phyloP scores from a whole-genome alignment of 257 asterid genomes.

The Capsicum chinense region DNA sequence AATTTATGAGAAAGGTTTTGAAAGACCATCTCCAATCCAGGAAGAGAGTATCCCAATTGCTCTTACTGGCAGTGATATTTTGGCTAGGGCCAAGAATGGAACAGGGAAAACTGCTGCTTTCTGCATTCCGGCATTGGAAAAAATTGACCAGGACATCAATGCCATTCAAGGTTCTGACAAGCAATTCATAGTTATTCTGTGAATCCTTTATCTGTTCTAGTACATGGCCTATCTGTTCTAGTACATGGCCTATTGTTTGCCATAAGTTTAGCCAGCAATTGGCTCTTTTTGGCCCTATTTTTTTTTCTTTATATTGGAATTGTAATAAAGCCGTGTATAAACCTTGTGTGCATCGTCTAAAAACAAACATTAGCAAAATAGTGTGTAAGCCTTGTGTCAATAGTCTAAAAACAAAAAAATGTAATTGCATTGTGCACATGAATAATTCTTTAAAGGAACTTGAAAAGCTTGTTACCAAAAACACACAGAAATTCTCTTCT shows the following conservation, averaged over 20 bases:
- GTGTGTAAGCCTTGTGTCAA: neutral
- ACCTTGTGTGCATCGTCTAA: neutral
- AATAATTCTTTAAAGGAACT: constrained; percentile 1
- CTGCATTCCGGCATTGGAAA: constrained; percentile 87
- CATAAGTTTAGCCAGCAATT: neutral
- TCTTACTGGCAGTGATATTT: constrained; percentile 86
- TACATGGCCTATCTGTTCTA: neutral
- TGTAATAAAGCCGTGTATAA: neutral
- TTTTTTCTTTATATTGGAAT: neutral
- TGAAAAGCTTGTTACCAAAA: neutral
- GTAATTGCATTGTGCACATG: neutral
- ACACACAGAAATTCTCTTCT: neutral
- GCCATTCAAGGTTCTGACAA: constrained; percentile 73
- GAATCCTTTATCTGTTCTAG: neutral
- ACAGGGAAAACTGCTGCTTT: constrained; percentile 96
- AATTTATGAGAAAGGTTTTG: constrained; percentile 95
- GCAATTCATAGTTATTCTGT: neutral
- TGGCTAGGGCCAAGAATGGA: constrained; percentile 96
- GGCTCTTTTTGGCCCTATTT: neutral
- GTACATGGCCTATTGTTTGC: neutral
- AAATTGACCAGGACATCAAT: constrained; percentile 80
- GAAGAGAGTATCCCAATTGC: constrained; percentile 98
- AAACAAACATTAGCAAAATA: neutral
- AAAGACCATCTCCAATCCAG: constrained; percentile 92
- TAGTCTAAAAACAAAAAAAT: neutral